These are phyloP conservation scores for Rhynchosporium agropyri DNA, from an alignment of 2,329 filamentous ascomycete species.

Conservation along the genomic window DNA sequence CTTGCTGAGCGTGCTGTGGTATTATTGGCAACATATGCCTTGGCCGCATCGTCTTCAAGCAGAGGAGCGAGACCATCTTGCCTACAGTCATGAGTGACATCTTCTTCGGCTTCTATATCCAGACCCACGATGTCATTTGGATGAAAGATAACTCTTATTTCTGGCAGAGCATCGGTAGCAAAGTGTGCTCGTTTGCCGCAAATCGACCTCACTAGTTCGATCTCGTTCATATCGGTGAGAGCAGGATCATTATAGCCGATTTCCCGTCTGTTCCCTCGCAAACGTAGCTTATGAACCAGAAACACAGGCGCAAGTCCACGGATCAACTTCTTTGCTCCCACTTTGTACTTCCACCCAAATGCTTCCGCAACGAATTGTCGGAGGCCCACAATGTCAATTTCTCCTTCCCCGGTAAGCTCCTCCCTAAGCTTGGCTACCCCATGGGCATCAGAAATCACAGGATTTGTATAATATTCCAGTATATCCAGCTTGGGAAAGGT, in stretches of 20 bases:
- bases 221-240: constrained; percentile 49
- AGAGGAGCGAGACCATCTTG: constrained; percentile 58
- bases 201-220: constrained; percentile 64
- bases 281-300: constrained; percentile 63
- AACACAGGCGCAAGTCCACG: constrained; percentile 77
- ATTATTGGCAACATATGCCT: constrained; percentile 38
- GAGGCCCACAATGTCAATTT: constrained; percentile 67
- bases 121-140: constrained; percentile 80
- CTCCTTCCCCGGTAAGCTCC: constrained; percentile 61
- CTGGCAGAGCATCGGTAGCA: constrained; percentile 72
- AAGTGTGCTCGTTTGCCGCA: constrained; percentile 69
- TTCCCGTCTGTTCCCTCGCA: constrained; percentile 45
- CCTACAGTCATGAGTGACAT: constrained; percentile 48
- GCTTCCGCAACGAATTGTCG: constrained; percentile 75
- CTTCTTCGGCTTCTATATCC: constrained; percentile 72
- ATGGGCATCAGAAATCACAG: constrained; percentile 70
- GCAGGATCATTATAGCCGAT: constrained; percentile 42
- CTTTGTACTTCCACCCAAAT: constrained; percentile 82
- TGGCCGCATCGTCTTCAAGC: constrained; percentile 66
- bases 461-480: constrained; percentile 84
- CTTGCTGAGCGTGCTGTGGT: constrained; percentile 26
- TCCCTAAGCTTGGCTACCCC: constrained; percentile 57
- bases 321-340: constrained; percentile 85
- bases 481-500: constrained; percentile 80
- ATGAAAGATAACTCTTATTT: constrained; percentile 77